These are phyloP conservation scores for Eurotiales sp. DNA, from an alignment of 2,329 filamentous ascomycete species.

Conservation along the genomic window DNA sequence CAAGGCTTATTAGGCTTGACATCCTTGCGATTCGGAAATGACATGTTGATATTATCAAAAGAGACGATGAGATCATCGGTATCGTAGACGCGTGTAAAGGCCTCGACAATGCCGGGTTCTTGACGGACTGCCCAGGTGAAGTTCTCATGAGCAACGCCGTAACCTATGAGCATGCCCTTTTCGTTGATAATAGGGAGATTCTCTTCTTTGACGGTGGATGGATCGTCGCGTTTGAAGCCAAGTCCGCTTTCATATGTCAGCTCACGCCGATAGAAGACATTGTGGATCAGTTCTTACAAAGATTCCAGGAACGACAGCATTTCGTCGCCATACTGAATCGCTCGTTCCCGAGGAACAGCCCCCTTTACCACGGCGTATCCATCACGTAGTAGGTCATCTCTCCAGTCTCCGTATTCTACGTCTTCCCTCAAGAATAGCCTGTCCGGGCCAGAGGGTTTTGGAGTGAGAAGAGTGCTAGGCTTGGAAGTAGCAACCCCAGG, in stretches of 20 bases:
- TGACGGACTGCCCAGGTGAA: slow-evolving; percentile 28
- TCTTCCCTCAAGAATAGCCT: too few species aligned
- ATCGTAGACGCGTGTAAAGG: slow-evolving; percentile 38
- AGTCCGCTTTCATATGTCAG: slow-evolving; percentile 29
- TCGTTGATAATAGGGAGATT: slow-evolving; percentile 44
- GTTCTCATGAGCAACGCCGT: slow-evolving; percentile 3
- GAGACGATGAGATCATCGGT: slow-evolving; percentile 18
- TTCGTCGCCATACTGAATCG: slow-evolving; percentile 37
- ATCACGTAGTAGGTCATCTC: slow-evolving; percentile 40
- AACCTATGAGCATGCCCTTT: slow-evolving; percentile 22
- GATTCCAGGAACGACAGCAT: not conserved
- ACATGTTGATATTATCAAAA: slow-evolving; percentile 17
- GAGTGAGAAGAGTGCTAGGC: too few species aligned
- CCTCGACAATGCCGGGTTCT: slow-evolving; percentile 36
- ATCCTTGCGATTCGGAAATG: slow-evolving; percentile 24
- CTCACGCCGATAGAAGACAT: too few species aligned
- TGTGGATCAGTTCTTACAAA: too few species aligned
- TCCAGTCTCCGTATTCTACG: slow-evolving; percentile 35
- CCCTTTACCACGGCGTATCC: slow-evolving; percentile 42
- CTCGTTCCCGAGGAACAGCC: slow-evolving; percentile 35
- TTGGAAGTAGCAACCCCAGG: too few species aligned
- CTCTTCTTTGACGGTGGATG: slow-evolving; percentile 40
- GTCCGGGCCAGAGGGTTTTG: too few species aligned
- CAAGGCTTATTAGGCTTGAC: slow-evolving; percentile 29
- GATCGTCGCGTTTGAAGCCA: slow-evolving; percentile 38